Evolutionary conservation across 2,329 filamentous ascomycete species (phyloP).

Genomic region (Fusarium virguliforme): DNA sequence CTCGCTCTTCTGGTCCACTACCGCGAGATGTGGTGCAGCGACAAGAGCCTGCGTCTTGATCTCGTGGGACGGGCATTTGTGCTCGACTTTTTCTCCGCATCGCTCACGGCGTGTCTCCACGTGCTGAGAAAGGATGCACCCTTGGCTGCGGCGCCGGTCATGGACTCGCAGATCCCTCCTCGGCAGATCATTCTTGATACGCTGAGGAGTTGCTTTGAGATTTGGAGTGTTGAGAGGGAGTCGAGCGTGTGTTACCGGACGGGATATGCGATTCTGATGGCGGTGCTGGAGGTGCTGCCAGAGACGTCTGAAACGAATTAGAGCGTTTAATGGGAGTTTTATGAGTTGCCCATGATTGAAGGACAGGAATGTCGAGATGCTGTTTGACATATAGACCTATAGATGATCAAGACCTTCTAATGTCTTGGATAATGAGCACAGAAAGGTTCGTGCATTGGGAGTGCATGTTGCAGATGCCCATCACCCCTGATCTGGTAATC

Average conservation of each 20-base stretch:
- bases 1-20: conserved; percentile 57
- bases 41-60: conserved; percentile 48
- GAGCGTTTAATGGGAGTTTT: background rate
- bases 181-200: conserved; percentile 57
- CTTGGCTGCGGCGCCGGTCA: conserved; percentile 49
- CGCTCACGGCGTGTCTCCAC: conserved; percentile 55
- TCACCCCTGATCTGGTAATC: conserved; percentile 1
- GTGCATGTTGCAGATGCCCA: conserved; percentile 1
- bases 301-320: conserved; percentile 12
- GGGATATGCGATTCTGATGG: conserved; percentile 54
- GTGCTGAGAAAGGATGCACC: conserved; percentile 56
- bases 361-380: background rate
- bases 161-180: conserved; percentile 54
- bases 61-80: conserved; percentile 56
- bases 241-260: conserved; percentile 57
- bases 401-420: background rate
- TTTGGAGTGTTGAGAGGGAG: conserved; percentile 56
- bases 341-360: background rate
- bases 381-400: background rate
- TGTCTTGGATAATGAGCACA: background rate
- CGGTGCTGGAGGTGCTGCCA: conserved; percentile 51
- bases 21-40: conserved; percentile 55
- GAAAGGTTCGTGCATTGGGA: background rate
- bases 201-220: conserved; percentile 54
- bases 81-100: conserved; percentile 57